Conservation (phyloP, 2,329 filamentous ascomycete genomes). For the Daldinia eschscholtzii region DNA sequence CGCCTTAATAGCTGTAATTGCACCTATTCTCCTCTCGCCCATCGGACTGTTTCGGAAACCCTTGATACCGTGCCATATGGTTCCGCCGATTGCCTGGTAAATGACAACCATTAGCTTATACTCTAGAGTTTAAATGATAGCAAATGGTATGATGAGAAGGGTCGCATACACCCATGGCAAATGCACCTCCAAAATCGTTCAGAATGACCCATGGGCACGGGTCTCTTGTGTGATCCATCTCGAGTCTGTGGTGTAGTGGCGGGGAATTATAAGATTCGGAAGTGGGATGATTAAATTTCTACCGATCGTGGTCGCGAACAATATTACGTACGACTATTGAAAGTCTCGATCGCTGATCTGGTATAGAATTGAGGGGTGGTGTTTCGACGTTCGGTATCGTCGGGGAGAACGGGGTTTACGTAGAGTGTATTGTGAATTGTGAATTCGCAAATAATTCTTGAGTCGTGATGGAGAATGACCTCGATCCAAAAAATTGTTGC, state of each 20-base stretch:
- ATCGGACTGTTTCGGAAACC: slow-evolving; percentile 91
- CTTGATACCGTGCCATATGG: slow-evolving; percentile 65
- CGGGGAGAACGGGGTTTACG: not conserved
- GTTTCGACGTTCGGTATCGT: not conserved
- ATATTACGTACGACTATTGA: not conserved
- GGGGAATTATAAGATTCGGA: slow-evolving; percentile 13
- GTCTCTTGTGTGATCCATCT: slow-evolving; percentile 95
- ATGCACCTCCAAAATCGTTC: slow-evolving; percentile 97
- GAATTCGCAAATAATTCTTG: slow-evolving; percentile 3
- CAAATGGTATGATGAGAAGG: slow-evolving; percentile 24
- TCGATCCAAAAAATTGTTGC: slow-evolving; percentile 36
- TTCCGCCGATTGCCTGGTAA: slow-evolving; percentile 50
- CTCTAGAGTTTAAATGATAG: not conserved
- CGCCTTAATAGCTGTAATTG: slow-evolving; percentile 97
- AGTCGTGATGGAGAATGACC: slow-evolving; percentile 24
- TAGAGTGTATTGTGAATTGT: slow-evolving; percentile 6
- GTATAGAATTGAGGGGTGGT: too few relatives aligned
- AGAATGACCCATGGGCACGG: slow-evolving; percentile 97
- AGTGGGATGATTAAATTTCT: not conserved
- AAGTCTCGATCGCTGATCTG: not conserved
- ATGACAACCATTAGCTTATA: slow-evolving; percentile 25
- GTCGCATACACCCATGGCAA: slow-evolving; percentile 88
- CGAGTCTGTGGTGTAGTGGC: slow-evolving; percentile 15
- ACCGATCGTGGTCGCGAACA: slow-evolving; percentile 9
- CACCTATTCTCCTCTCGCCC: slow-evolving; percentile 94